Evolutionary conservation across 2,329 filamentous ascomycete species (phyloP), one percentile per base, ranked within the genome.

Genomic region (Leptographium flavum): DNA sequence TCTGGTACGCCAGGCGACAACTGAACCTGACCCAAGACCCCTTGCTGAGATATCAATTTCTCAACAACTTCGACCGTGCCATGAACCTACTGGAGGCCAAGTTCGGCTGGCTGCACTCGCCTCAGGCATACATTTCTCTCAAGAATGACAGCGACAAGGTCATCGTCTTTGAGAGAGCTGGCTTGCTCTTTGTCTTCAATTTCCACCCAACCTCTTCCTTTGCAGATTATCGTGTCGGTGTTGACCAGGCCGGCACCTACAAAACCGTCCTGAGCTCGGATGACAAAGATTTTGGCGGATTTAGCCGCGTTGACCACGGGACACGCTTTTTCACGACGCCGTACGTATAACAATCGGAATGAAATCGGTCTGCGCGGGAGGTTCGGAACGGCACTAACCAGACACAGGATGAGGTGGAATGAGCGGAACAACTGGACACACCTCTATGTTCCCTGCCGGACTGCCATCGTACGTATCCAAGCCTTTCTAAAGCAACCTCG

Each of bases 91-190:
- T 79, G 1, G 92, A 98, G 63, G 76, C 77, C 49, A 88, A 87
- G 62, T 93, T 90, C 58, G 87, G 88, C 52, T 98, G 92, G 92
- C 71, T 98, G 32, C 79, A 85, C 58, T 69, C 83, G 1, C 67
- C 81, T 0, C 90, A 96, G 64, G 92, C 88, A 0, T 94, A 92
- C 60, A 81, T 98, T 57, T 92, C 84, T 50, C 71, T 96, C 54
- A 98, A 96, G 74, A 80, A 98, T 60, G 87, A 96, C 58, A 70
- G 64, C 19, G 92, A 98, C 66, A 98, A 96, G 67, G 81, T 96
- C 37, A 78, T 98, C 52, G 88, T 94, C 4, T 98, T 95, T 60
- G 92, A 98, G 68, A 78, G 92, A 28, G 92, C 79, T 2, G 88
- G 88, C 0, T 67, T 94, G 47, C 70, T 98, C 11, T 98, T 88